Evolutionary conservation across 352 stramenopile species (phyloP).

Genomic region (Phytophthora sp.): DNA sequence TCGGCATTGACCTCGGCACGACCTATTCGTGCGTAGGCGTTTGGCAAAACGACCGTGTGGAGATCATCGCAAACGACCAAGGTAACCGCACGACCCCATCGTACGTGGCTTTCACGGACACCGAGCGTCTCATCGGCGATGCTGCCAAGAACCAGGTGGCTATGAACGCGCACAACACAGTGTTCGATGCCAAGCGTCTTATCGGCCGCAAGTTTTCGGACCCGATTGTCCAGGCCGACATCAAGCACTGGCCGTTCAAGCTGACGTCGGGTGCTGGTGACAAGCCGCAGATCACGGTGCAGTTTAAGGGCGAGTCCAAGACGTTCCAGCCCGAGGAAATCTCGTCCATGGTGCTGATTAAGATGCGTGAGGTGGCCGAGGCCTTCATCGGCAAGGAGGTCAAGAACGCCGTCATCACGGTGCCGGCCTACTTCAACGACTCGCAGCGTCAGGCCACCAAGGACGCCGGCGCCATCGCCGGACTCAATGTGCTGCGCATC

Average conservation of each 20-base stretch:
- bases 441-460: too few species aligned
- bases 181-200: slow-evolving; percentile 96
- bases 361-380: slow-evolving; percentile 73
- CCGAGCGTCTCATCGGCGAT: slow-evolving; percentile 93
- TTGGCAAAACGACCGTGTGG: slow-evolving; percentile 93
- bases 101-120: slow-evolving; percentile 95
- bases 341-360: slow-evolving; percentile 76
- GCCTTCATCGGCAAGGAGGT: slow-evolving; percentile 64
- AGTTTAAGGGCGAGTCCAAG: slow-evolving; percentile 74
- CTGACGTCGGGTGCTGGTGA: slow-evolving; percentile 58
- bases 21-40: slow-evolving; percentile 95
- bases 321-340: slow-evolving; percentile 83
- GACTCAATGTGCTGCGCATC: too few species aligned
- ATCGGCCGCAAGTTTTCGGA: slow-evolving; percentile 91
- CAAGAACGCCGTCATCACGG: slow-evolving; percentile 90
- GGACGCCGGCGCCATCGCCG: too few species aligned
- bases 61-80: slow-evolving; percentile 96
- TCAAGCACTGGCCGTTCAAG: slow-evolving; percentile 72
- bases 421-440: slow-evolving; percentile 96
- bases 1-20: too few species aligned
- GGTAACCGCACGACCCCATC: slow-evolving; percentile 95
- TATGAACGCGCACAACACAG: slow-evolving; percentile 94
- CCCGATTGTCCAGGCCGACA: slow-evolving; percentile 82
- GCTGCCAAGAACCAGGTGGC: slow-evolving; percentile 92
- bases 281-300: slow-evolving; percentile 74